phyloP scores from a whole-genome alignment of 805 yeast species.

The Metschnikowia orientalis region DNA sequence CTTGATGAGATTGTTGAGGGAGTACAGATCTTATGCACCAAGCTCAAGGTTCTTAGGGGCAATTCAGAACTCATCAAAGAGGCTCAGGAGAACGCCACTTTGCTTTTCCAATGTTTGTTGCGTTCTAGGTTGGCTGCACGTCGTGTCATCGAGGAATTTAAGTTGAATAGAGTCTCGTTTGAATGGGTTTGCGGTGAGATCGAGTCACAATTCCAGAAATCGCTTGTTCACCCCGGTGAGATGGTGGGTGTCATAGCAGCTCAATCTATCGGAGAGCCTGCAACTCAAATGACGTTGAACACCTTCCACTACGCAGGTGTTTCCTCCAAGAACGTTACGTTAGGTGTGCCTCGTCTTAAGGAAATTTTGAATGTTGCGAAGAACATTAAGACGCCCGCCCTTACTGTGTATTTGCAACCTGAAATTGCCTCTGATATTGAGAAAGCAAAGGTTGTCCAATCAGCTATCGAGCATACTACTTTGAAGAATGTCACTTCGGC shows the following conservation, averaged over 20 bases:
- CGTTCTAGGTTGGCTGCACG: constrained; percentile 90
- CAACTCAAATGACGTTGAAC: constrained; percentile 94
- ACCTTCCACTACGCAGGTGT: constrained; percentile 99
- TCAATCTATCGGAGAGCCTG: constrained; percentile 98
- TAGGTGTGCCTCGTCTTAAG: constrained; percentile 99
- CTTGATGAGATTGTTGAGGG: constrained; percentile 73
- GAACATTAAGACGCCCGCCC: constrained; percentile 98
- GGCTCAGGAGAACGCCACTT: constrained; percentile 90
- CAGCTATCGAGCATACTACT: constrained; percentile 95
- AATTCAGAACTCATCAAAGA: constrained; percentile 65
- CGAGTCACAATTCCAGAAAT: constrained; percentile 87
- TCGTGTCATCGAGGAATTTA: constrained; percentile 87
- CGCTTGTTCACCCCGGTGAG: constrained; percentile 94
- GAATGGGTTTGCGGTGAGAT: constrained; percentile 96
- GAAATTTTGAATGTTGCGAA: constrained; percentile 98
- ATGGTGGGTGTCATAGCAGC: constrained; percentile 99
- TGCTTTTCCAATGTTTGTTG: constrained; percentile 82
- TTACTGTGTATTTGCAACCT: constrained; percentile 84
- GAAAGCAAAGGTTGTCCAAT: constrained; percentile 89
- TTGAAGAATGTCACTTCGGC: constrained; percentile 94
- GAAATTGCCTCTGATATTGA: constrained; percentile 85
- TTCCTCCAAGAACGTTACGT: constrained; percentile 96
- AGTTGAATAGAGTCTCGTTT: constrained; percentile 78
- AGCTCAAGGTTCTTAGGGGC: constrained; percentile 78
- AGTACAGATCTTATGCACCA: constrained; percentile 64